These are phyloP conservation scores for Daphne laureola DNA, from an alignment of 441 rosid genomes.

Conservation along the genomic window DNA sequence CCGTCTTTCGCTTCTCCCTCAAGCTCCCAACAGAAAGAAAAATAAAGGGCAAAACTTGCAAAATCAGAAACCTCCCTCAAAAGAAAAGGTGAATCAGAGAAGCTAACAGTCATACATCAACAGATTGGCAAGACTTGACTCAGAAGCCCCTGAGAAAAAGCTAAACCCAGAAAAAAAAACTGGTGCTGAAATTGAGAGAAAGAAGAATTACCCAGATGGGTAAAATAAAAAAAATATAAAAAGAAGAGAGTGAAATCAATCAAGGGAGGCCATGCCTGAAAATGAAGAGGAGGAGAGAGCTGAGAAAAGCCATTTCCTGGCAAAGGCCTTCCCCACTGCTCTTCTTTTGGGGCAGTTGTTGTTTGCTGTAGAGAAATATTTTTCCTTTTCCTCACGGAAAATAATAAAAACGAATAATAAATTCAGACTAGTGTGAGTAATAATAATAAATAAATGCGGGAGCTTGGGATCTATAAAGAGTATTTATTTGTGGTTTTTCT, in stretches of 20 bases:
- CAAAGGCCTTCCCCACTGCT: conserved; percentile 27
- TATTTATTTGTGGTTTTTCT: neutral
- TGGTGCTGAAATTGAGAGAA: conserved; percentile 26
- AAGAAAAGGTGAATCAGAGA: conserved; percentile 18
- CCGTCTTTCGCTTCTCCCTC: conserved; percentile 32
- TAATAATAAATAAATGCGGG: neutral
- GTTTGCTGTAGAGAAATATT: conserved; percentile 15
- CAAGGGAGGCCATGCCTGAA: conserved; percentile 15
- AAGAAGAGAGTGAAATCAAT: conserved; percentile 9
- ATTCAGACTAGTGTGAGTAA: neutral
- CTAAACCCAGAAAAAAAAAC: conserved; percentile 6
- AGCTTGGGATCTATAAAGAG: neutral
- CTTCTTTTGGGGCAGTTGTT: conserved; percentile 31
- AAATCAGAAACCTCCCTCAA: conserved; percentile 17
- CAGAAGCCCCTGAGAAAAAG: neutral
- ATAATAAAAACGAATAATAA: conserved; percentile 17
- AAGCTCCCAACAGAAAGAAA: conserved; percentile 32
- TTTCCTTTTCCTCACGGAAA: conserved; percentile 16
- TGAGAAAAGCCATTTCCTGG: conserved; percentile 31
- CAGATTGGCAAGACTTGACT: conserved; percentile 10
- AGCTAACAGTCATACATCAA: conserved; percentile 21
- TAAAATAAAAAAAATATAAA: conserved; percentile 18
- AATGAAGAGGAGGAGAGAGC: conserved; percentile 9
- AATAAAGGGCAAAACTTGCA: conserved; percentile 14
- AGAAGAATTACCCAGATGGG: conserved; percentile 25